Conservation (phyloP, 2,329 filamentous ascomycete species). For the Pseudogymnoascus sp. region DNA sequence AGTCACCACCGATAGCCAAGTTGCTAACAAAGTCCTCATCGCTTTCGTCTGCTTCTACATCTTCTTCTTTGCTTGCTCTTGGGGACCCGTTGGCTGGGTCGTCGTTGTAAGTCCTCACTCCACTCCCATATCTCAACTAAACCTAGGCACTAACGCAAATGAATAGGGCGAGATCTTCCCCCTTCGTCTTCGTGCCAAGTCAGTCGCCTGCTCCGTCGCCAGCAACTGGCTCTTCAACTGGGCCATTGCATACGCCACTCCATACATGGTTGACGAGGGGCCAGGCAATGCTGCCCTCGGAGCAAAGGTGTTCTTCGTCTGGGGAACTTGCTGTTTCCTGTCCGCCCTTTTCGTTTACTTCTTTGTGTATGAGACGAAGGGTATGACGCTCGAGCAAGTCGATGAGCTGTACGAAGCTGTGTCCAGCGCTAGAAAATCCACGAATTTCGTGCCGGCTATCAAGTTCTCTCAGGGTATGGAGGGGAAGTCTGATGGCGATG, state of each 20-base stretch:
- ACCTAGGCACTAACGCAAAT: not conserved
- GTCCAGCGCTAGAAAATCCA: constrained; percentile 52
- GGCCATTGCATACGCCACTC: constrained; percentile 68
- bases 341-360: constrained; percentile 63
- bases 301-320: constrained; percentile 67
- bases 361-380: constrained; percentile 67
- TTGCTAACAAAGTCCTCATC: constrained; percentile 50
- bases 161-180: constrained; percentile 58
- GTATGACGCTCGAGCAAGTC: constrained; percentile 64
- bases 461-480: too few species aligned
- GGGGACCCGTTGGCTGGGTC: constrained; percentile 66
- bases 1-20: constrained; percentile 35
- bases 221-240: constrained; percentile 71
- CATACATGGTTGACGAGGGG: constrained; percentile 65
- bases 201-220: constrained; percentile 63
- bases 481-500: too few species aligned
- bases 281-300: constrained; percentile 59
- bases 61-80: constrained; percentile 67
- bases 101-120: constrained; percentile 42
- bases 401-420: constrained; percentile 68
- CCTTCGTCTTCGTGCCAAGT: constrained; percentile 59
- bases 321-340: constrained; percentile 65
- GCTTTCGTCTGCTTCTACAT: constrained; percentile 60
- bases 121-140: not conserved
- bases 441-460: too few species aligned